Conservation (phyloP, 495 filamentous ascomycete genomes). For the Neurospora sp. region DNA sequence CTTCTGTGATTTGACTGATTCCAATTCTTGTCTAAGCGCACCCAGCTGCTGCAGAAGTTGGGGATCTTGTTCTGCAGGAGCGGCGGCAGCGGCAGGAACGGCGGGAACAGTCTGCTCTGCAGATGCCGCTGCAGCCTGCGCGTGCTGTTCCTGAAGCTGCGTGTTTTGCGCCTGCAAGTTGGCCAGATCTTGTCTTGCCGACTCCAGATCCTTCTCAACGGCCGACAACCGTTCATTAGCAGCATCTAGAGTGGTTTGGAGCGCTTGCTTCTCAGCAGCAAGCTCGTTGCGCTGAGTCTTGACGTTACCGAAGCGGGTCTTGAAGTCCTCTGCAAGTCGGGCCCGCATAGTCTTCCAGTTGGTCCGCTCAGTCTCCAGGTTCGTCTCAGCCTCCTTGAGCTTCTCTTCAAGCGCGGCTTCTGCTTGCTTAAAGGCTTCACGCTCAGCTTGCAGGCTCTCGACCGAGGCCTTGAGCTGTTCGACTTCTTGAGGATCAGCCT, state of each 20-base stretch:
- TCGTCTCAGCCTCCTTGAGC: slow-evolving; percentile 33
- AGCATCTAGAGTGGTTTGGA: slow-evolving; percentile 24
- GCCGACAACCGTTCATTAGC: slow-evolving; percentile 22
- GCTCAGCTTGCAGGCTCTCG: slow-evolving; percentile 55
- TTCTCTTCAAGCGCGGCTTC: slow-evolving; percentile 50
- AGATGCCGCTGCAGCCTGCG: slow-evolving; percentile 4
- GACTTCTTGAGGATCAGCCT: slow-evolving; percentile 84
- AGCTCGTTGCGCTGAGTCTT: slow-evolving; percentile 33
- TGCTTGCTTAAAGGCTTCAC: slow-evolving; percentile 51
- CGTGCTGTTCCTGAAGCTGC: slow-evolving; percentile 19
- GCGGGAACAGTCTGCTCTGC: slow-evolving; percentile 5
- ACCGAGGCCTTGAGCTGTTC: slow-evolving; percentile 67
- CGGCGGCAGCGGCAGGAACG: not conserved
- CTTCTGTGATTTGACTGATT: slow-evolving; percentile 30
- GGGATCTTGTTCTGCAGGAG: slow-evolving; percentile 19
- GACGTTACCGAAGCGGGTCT: slow-evolving; percentile 28
- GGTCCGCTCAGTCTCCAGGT: slow-evolving; percentile 33
- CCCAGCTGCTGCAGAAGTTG: slow-evolving; percentile 66
- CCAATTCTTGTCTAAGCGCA: slow-evolving; percentile 25
- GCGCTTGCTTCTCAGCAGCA: slow-evolving; percentile 24
- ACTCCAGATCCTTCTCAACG: slow-evolving; percentile 27
- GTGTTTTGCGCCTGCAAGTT: slow-evolving; percentile 26
- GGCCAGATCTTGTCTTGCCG: slow-evolving; percentile 25
- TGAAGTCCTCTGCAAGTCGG: slow-evolving; percentile 38
- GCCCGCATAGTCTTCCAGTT: slow-evolving; percentile 30